Evolutionary conservation across 2,329 filamentous ascomycete genomes (phyloP).

Genomic region (Bipolaris victoriae): DNA sequence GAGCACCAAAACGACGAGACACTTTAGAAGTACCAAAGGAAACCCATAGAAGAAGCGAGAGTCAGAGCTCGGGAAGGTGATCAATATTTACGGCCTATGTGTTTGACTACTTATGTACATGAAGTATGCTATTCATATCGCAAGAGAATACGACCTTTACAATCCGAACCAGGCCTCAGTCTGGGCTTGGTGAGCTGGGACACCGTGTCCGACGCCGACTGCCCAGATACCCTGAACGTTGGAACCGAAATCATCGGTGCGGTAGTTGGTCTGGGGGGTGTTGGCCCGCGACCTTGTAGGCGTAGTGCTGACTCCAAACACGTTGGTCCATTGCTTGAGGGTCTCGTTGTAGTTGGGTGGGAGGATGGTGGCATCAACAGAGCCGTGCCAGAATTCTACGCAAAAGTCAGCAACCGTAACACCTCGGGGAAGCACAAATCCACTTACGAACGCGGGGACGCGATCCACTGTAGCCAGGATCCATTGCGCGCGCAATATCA

Average conservation of each 20-base stretch:
- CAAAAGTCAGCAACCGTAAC: not conserved
- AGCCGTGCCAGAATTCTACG: slow-evolving; percentile 63
- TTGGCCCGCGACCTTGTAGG: slow-evolving; percentile 32
- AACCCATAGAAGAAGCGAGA: slow-evolving; percentile 21
- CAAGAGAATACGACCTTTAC: not conserved
- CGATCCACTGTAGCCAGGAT: slow-evolving; percentile 58
- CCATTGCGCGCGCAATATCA: slow-evolving; percentile 55
- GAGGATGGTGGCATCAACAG: slow-evolving; percentile 57
- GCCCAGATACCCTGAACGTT: slow-evolving; percentile 39
- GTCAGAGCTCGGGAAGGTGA: slow-evolving; percentile 3
- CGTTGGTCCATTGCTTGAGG: slow-evolving; percentile 44
- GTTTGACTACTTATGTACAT: not conserved
- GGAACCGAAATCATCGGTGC: slow-evolving; percentile 38
- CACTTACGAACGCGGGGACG: slow-evolving; percentile 56
- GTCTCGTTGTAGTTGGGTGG: slow-evolving; percentile 64
- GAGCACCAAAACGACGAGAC: slow-evolving; percentile 19
- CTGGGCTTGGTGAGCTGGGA: slow-evolving; percentile 32
- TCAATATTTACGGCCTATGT: not conserved
- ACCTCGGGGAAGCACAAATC: not conserved
- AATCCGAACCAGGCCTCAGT: slow-evolving; percentile 41
- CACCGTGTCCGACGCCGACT: slow-evolving; percentile 35
- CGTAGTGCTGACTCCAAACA: slow-evolving; percentile 34
- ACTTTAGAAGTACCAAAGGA: slow-evolving; percentile 35
- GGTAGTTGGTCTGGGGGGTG: slow-evolving; percentile 39
- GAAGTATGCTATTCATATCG: not conserved